phyloP scores from a whole-genome alignment of 2,329 filamentous ascomycete genomes.

The Trichoderma semiorbis region DNA sequence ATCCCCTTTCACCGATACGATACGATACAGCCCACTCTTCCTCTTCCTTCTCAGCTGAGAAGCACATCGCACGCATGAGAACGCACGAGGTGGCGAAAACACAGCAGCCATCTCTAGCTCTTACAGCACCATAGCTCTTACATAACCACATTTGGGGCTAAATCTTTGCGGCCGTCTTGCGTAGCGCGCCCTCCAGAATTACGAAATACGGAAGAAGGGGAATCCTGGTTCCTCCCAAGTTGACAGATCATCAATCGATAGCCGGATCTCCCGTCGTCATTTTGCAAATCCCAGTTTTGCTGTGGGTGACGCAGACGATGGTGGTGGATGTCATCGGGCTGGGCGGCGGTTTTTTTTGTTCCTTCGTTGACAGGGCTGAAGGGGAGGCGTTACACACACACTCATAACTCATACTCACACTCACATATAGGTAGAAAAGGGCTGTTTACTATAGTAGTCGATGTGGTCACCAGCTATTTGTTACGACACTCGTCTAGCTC shows the following conservation, averaged over 20 bases:
- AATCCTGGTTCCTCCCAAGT: background rate
- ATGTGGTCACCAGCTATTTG: background rate
- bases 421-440: background rate
- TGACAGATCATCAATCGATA: conserved; percentile 8
- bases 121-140: conserved; percentile 12
- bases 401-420: background rate
- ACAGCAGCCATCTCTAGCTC: background rate
- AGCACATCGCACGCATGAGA: background rate
- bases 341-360: background rate
- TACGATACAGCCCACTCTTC: background rate
- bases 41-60: background rate
- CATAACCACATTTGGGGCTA: background rate
- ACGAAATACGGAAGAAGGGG: background rate
- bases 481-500: background rate
- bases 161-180: background rate
- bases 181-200: background rate
- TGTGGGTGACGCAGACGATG: background rate
- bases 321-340: background rate
- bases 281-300: background rate
- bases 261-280: conserved; percentile 8
- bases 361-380: background rate
- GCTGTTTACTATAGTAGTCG: background rate
- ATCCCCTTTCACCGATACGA: background rate
- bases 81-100: conserved; percentile 4
- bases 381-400: background rate